Conservation (phyloP, 345 rosid genomes). For the Lepidium didymum region DNA sequence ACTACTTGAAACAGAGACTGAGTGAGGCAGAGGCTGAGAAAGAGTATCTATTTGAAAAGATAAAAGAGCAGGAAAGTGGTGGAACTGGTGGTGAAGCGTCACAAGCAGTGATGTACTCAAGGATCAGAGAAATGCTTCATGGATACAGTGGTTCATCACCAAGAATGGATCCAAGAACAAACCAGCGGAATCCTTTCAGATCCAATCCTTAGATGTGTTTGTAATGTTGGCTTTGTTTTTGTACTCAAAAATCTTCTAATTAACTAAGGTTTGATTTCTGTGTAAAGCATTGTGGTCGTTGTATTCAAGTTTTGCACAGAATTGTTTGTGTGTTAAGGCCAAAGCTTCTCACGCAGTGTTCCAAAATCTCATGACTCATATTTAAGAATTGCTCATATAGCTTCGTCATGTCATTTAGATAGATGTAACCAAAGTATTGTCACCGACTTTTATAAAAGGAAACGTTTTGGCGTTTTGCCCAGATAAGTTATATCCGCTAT, state of each 20-base stretch:
- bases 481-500: too few species aligned
- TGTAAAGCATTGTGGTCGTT: constrained; percentile 10
- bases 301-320: constrained; percentile 2
- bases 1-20: constrained; percentile 74
- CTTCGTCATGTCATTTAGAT: too few species aligned
- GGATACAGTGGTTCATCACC: constrained; percentile 43
- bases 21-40: constrained; percentile 99
- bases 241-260: constrained; percentile 2
- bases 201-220: constrained; percentile 38
- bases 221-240: not conserved
- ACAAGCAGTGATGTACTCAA: constrained; percentile 55
- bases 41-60: constrained; percentile 86
- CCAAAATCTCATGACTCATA: not conserved
- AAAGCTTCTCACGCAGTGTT: not conserved
- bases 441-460: too few species aligned
- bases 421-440: too few species aligned
- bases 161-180: constrained; percentile 47
- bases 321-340: not conserved
- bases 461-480: too few species aligned
- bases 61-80: constrained; percentile 81
- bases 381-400: too few species aligned
- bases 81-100: constrained; percentile 69
- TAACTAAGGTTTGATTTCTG: constrained; percentile 3
- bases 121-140: constrained; percentile 54
- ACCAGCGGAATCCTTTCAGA: constrained; percentile 46